Evolutionary conservation across 1,284 basidiomycete species (phyloP).

Genomic region (Cryptococcus depauperatus): DNA sequence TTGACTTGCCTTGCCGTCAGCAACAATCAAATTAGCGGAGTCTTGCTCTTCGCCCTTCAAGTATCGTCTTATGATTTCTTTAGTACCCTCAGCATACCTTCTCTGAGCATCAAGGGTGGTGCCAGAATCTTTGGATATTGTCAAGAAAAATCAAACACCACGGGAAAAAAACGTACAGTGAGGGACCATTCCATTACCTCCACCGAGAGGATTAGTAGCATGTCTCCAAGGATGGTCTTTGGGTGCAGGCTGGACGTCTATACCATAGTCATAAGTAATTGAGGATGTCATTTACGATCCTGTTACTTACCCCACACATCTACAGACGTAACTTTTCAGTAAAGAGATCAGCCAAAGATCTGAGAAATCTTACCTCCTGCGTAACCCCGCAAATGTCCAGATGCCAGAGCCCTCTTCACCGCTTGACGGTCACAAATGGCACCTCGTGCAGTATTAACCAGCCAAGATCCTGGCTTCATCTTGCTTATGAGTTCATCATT

Average conservation of each 20-base stretch:
- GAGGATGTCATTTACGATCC: not conserved
- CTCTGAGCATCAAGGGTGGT: slow-evolving; percentile 87
- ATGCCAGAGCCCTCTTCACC: slow-evolving; percentile 66
- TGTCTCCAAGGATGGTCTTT: slow-evolving; percentile 78
- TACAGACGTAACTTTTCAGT: not conserved
- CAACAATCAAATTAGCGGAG: slow-evolving; percentile 73
- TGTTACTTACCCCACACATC: slow-evolving; percentile 52
- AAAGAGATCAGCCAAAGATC: not conserved
- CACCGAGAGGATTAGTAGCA: slow-evolving; percentile 69
- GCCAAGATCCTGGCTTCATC: slow-evolving; percentile 85
- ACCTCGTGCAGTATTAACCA: slow-evolving; percentile 89
- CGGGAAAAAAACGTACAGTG: slow-evolving; percentile 8
- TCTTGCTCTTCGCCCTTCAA: slow-evolving; percentile 60
- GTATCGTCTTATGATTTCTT: slow-evolving; percentile 73
- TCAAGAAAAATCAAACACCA: slow-evolving; percentile 3
- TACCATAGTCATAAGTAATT: too few relatives aligned
- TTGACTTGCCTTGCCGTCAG: slow-evolving; percentile 46
- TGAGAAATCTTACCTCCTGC: slow-evolving; percentile 46
- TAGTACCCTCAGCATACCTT: slow-evolving; percentile 75
- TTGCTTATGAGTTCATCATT: slow-evolving; percentile 75
- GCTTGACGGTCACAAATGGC: slow-evolving; percentile 82
- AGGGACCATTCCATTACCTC: slow-evolving; percentile 71
- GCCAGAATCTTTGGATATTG: slow-evolving; percentile 57
- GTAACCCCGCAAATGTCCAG: slow-evolving; percentile 65
- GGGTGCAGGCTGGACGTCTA: slow-evolving; percentile 74